These are phyloP conservation scores for Hypoxylon intermedium DNA, from an alignment of 495 filamentous ascomycete genomes.

Conservation along the genomic window DNA sequence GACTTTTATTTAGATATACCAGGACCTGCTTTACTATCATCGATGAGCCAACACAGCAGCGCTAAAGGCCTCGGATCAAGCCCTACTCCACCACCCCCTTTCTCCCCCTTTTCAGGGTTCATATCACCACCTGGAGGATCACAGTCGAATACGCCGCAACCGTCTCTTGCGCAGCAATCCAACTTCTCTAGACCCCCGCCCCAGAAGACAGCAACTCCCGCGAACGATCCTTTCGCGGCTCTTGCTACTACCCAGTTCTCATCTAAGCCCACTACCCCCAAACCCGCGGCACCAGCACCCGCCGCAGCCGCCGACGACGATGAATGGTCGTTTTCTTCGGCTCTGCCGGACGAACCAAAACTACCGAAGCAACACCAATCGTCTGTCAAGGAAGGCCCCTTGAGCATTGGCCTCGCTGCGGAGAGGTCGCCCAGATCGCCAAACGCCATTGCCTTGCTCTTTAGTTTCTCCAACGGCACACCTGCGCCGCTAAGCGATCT, in stretches of 20 bases:
- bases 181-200: constrained; percentile 52
- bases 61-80: constrained; percentile 53
- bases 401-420: constrained; percentile 62
- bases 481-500: constrained; percentile 74
- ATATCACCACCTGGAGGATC: constrained; percentile 50
- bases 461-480: constrained; percentile 81
- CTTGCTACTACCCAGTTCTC: constrained; percentile 64
- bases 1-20: constrained; percentile 58
- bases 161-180: constrained; percentile 49
- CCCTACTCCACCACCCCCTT: constrained; percentile 53
- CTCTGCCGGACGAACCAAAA: constrained; percentile 70
- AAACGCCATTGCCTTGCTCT: constrained; percentile 65
- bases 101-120: constrained; percentile 68
- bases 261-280: constrained; percentile 48
- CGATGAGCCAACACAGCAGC: constrained; percentile 64
- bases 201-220: constrained; percentile 30
- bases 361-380: constrained; percentile 56
- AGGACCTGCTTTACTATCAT: constrained; percentile 69
- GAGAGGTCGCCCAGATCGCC: constrained; percentile 51
- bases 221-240: constrained; percentile 74
- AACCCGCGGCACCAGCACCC: constrained; percentile 41
- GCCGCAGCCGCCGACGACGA: constrained; percentile 69
- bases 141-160: constrained; percentile 58
- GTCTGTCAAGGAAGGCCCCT: constrained; percentile 54
- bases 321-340: constrained; percentile 93